phyloP scores from a whole-genome alignment of 164 flowering plant species.

The Vitis vinifera region DNA sequence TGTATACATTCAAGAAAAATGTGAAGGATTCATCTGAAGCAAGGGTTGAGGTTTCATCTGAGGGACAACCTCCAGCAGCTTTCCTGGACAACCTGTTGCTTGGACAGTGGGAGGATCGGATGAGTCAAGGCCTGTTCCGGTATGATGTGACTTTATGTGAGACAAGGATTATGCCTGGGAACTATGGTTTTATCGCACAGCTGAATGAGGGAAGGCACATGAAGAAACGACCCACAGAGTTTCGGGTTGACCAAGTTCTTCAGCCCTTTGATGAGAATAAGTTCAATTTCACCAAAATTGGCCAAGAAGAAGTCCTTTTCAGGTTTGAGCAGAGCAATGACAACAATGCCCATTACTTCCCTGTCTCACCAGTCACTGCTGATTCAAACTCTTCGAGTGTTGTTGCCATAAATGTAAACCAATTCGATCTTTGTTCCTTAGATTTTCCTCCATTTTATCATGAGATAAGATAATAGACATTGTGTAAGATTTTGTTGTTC shows the following conservation, averaged over 20 bases:
- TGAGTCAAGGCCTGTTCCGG: conserved; percentile 69
- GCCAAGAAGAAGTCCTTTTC: conserved; percentile 86
- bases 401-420: conserved; percentile 79
- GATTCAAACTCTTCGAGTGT: conserved; percentile 49
- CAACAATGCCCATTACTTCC: conserved; percentile 31
- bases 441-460: background rate
- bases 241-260: conserved; percentile 70
- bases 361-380: conserved; percentile 32
- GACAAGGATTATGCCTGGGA: conserved; percentile 69
- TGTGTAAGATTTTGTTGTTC: background rate
- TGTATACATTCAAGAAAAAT: conserved; percentile 39
- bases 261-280: conserved; percentile 83
- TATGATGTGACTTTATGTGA: conserved; percentile 81
- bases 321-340: conserved; percentile 55
- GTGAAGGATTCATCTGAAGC: conserved; percentile 10
- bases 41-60: background rate
- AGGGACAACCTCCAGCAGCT: conserved; percentile 14
- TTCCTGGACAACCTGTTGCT: conserved; percentile 41
- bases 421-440: background rate
- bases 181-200: conserved; percentile 75
- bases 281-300: conserved; percentile 91
- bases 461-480: background rate
- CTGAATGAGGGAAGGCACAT: conserved; percentile 87
- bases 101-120: conserved; percentile 80
- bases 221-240: conserved; percentile 86